Base-by-base conservation (phyloP, 192 early-diverging fungal species). In the Coemansia sp. region DNA sequence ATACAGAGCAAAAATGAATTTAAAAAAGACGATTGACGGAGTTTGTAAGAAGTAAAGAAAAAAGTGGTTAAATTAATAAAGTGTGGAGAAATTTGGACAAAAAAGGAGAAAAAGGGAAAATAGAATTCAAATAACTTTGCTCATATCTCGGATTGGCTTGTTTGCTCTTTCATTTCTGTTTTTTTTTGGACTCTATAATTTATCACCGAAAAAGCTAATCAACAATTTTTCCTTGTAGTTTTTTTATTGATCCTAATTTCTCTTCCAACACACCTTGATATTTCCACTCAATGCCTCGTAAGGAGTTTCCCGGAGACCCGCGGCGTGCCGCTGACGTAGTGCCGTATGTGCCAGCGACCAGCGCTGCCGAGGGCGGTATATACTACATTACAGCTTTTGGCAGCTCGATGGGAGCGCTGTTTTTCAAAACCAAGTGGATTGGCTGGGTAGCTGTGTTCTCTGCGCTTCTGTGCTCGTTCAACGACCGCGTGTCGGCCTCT, bases 311-410 rank as follows among this genome's bases (percentile, higher is more conserved):
- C 31, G 78, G 78, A 20, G 78, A 81, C 54, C 78, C 78, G 18
- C 73, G 73, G n/a, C 73, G 69, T 25, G 18, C 60, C 42, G 45
- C 64, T 34, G 63, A 40, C 29, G 48, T 75, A 22, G 78, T 81
- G 20, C 69, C 78, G 2, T 81, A 76, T 66, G 59, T 63, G 25
- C 64, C 78, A 12, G 69, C 78, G 16, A 56, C 63, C 49, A 81
- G 66, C 70, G 50, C 34, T 8, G 31, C 52, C 20, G 78, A 81
- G 12, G 73, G 73, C 69, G 63, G 73, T 60, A 48, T 81, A 12
- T 81, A 81, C 73, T 81, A 81, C 34, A 32, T 81, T 48, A 64
- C 72, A 5, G 66, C 78, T 12, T 81, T 81, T 68, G 64, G 48
- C 38, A 67, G 73, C 64, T 72, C 78, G 18, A 75, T 81, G 78